These are phyloP conservation scores for Avena eriantha DNA, from an alignment of 176 grass and related monocot species.

Conservation along the genomic window DNA sequence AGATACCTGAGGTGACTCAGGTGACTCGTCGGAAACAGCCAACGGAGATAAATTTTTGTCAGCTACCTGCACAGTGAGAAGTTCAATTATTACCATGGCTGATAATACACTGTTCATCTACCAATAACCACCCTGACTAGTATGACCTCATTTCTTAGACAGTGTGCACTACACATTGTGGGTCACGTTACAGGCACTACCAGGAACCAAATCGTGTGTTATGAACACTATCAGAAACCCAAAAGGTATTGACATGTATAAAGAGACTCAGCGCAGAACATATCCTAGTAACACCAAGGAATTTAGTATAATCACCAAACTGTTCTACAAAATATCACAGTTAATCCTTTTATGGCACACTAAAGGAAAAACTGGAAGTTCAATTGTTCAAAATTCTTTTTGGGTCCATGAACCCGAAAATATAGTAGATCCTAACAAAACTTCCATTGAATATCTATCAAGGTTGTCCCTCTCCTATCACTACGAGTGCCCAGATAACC, in stretches of 20 bases:
- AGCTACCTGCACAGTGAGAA: slow-evolving; percentile 10
- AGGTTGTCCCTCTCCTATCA: background rate
- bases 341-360: slow-evolving; percentile 5
- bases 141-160: background rate
- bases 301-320: slow-evolving; percentile 6
- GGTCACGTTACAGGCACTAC: background rate
- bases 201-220: background rate
- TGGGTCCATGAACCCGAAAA: background rate
- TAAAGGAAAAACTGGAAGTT: background rate
- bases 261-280: background rate
- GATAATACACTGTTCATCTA: background rate
- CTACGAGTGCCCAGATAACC: background rate
- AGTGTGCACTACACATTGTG: background rate
- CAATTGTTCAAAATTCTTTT: background rate
- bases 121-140: background rate
- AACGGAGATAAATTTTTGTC: background rate
- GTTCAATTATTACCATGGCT: background rate
- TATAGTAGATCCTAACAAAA: slow-evolving; percentile 22
- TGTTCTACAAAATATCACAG: background rate
- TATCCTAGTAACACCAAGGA: background rate
- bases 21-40: background rate
- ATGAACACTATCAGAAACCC: slow-evolving; percentile 2
- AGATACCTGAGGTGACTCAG: slow-evolving; percentile 9
- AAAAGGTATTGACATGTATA: background rate
- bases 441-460: background rate